Conservation (phyloP, 2,329 filamentous ascomycete species). For the Paracoccidioides brasiliensis region DNA sequence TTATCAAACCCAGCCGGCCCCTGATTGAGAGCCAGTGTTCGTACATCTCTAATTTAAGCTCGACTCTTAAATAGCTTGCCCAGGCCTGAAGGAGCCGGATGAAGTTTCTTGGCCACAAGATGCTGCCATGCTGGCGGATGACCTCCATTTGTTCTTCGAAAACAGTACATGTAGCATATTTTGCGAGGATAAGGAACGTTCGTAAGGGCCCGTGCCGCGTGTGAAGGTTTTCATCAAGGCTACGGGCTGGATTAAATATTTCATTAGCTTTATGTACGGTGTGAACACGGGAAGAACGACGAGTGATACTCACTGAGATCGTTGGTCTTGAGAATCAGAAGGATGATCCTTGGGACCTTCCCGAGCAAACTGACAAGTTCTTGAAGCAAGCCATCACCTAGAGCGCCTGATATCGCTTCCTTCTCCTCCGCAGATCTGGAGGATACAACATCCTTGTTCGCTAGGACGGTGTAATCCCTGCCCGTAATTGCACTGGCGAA, state of each 20-base stretch:
- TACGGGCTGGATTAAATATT: constrained; percentile 44
- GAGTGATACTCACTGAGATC: constrained; percentile 53
- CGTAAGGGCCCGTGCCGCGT: constrained; percentile 46
- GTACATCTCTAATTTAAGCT: constrained; percentile 45
- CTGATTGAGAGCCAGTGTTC: constrained; percentile 43
- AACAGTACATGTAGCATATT: constrained; percentile 49
- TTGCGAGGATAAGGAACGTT: constrained; percentile 51
- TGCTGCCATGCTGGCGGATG: constrained; percentile 35
- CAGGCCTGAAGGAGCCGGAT: constrained; percentile 40
- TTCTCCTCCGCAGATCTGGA: constrained; percentile 61
- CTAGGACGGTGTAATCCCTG: constrained; percentile 70
- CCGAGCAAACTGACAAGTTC: constrained; percentile 80
- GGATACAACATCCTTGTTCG: constrained; percentile 40
- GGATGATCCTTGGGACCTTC: constrained; percentile 78
- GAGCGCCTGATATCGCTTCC: constrained; percentile 66
- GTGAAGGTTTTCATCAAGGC: constrained; percentile 67
- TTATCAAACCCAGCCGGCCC: constrained; percentile 35
- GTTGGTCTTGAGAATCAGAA: constrained; percentile 95
- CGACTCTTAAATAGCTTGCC: constrained; percentile 41
- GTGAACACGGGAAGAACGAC: neutral
- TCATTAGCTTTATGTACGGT: constrained; percentile 1
- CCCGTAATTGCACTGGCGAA: constrained; percentile 96
- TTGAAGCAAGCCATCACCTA: constrained; percentile 78
- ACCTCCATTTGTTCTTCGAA: constrained; percentile 47
- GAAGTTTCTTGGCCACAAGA: constrained; percentile 41